These are phyloP conservation scores for Botryosphaeria dothidea DNA, from an alignment of 2,329 filamentous ascomycete genomes.

Conservation along the genomic window DNA sequence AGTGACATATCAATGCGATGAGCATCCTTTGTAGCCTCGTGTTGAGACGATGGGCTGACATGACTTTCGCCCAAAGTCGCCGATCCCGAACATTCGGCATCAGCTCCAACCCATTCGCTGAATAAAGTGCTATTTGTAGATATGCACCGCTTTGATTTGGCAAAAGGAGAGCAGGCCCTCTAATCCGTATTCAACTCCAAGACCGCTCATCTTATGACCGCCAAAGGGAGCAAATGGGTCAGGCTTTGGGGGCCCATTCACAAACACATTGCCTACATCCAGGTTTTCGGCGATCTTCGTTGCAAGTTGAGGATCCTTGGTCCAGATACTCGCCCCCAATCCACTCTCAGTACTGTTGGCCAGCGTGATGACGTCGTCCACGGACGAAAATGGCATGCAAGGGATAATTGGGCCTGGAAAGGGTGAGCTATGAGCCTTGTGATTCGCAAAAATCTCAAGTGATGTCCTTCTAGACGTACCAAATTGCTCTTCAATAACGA, in stretches of 20 bases:
- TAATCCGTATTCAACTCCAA: conserved; percentile 62
- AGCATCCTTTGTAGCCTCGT: too few relatives aligned
- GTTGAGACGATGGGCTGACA: too few relatives aligned
- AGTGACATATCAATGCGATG: too few relatives aligned
- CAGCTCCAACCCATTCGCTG: too few relatives aligned
- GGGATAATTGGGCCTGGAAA: neutral
- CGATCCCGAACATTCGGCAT: too few relatives aligned
- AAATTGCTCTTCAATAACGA: conserved; percentile 60
- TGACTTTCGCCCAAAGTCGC: too few relatives aligned
- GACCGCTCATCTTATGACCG: conserved; percentile 63
- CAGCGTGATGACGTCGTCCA: conserved; percentile 41
- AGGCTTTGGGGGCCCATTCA: conserved; percentile 48
- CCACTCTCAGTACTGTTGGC: conserved; percentile 46
- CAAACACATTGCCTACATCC: conserved; percentile 57
- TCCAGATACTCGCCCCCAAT: conserved; percentile 53
- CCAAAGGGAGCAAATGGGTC: conserved; percentile 55
- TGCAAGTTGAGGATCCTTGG: conserved; percentile 50
- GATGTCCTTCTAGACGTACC: conserved; percentile 50
- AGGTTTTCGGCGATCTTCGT: conserved; percentile 49
- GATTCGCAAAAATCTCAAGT: too few relatives aligned
- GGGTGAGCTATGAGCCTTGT: too few relatives aligned
- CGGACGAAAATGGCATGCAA: neutral
- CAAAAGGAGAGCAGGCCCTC: conserved; percentile 45
- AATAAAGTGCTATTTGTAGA: neutral
- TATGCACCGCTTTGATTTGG: neutral